Evolutionary conservation across 768 basidiomycete species (phyloP).

Genomic region (Collybia nuda): DNA sequence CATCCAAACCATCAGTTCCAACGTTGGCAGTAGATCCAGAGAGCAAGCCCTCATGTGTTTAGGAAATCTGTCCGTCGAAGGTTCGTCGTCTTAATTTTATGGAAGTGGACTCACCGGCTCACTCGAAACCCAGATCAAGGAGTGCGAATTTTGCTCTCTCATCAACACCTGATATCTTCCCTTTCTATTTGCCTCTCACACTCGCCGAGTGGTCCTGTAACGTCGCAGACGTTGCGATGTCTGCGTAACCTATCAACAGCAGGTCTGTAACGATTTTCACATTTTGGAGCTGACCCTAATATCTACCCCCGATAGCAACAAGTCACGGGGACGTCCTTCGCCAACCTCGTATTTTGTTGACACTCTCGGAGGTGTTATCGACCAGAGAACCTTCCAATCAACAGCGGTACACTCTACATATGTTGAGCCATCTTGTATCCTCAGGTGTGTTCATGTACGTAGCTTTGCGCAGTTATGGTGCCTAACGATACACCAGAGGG

Average conservation of each 20-base stretch:
- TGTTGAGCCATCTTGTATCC: conserved; percentile 9
- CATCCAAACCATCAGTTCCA: conserved; percentile 1
- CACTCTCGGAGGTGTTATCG: conserved; percentile 8
- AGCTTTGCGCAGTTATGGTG: not conserved
- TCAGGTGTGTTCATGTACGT: conserved; percentile 4
- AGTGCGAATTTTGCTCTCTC: conserved; percentile 5
- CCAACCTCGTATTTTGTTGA: conserved; percentile 7
- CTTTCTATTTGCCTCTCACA: conserved; percentile 10
- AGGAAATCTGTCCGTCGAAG: conserved; percentile 14
- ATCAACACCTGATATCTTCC: conserved; percentile 7
- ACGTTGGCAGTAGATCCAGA: conserved; percentile 8
- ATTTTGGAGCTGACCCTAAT: not conserved
- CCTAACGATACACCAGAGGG: conserved; percentile 1
- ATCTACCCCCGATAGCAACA: not conserved
- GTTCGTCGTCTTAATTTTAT: not conserved
- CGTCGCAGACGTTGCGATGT: conserved; percentile 14
- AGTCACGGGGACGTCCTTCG: conserved; percentile 8
- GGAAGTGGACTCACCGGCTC: not conserved
- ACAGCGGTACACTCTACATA: conserved; percentile 17
- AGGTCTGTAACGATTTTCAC: conserved; percentile 3
- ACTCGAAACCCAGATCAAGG: conserved; percentile 5
- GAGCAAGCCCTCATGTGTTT: conserved; percentile 15
- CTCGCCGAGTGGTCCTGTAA: conserved; percentile 8
- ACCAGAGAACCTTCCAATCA: conserved; percentile 10
- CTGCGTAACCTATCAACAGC: conserved; percentile 15